Base-by-base conservation (phyloP, 169 alveolate genomes). In the Ichthyophthirius multifiliis region DNA sequence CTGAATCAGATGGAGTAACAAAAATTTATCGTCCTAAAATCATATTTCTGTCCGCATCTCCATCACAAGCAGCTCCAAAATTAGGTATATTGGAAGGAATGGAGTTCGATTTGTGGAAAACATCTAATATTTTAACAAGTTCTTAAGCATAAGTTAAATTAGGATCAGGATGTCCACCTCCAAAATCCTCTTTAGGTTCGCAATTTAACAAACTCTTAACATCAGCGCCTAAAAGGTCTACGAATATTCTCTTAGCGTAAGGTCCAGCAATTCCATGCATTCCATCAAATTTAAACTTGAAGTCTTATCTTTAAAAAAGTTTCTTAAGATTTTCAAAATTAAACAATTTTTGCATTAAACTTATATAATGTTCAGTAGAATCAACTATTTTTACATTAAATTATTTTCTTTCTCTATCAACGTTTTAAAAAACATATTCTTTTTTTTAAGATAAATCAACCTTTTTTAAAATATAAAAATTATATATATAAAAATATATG, bases 11-110 rank as follows among this genome's bases (percentile, higher is more conserved):
- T 20, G 99, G 99, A 12, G 98, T 96, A 41, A 98, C 98, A 83
- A 97, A 94, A 88, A 96, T 95, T 75, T 97, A 96, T 63, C 92
- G 83, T 39, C 98, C 98, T 31, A 97, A 90, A 44, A 98, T 94
- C 99, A 98, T 98, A 85, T 97, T 97, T 83, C 99, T 94, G 84
- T 98, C 99, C 43, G 99, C 98, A 86, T 98, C 99, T 1, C 99
- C 99, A 84, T 97, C 99, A 55, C 98, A 96, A n/a, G 99, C 99
- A 37, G 98, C 98, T 23, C 99, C 99, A 71, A 97, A 90, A 71
- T 93, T 96, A 13, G 98, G 98, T 6, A 95, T 90, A 23, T 75
- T 76, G 62, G 74, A 62, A 5, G 82, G 65, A 39, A 48, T 37
- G 55, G 81, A 75, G 95, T 94, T 94, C 41, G 76, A 81, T 73